Percentiles rank a stretch among this genome's conserved stretches.
phyloP scores from a whole-genome alignment of 106 monocot species.

The Dendrobium officinale region DNA sequence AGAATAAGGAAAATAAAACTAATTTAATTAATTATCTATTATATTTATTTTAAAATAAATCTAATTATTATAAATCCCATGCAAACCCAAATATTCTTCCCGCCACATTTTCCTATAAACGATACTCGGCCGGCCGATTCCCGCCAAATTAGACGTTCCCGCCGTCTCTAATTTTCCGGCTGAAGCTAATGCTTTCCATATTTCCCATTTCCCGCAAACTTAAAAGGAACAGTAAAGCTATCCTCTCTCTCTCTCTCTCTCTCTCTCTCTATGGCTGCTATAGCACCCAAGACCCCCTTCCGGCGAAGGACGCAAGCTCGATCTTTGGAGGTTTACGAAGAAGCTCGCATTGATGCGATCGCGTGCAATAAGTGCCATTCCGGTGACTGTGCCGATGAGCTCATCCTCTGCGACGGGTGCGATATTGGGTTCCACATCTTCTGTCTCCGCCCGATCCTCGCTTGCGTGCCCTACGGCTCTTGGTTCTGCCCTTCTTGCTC shows the following conservation, averaged over 20 bases:
- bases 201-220: neutral
- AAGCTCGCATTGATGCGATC: slow-evolving; percentile 18
- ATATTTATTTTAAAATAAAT: too few relatives aligned
- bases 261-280: neutral
- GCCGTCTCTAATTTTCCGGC: neutral
- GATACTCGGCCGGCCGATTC: neutral
- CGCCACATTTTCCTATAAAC: too few relatives aligned
- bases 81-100: too few relatives aligned
- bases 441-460: slow-evolving; percentile 89
- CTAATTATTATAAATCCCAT: too few relatives aligned
- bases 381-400: slow-evolving; percentile 50
- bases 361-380: slow-evolving; percentile 57
- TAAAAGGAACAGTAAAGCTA: neutral
- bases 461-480: slow-evolving; percentile 55
- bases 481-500: slow-evolving; percentile 91
- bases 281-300: slow-evolving; percentile 42
- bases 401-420: slow-evolving; percentile 92
- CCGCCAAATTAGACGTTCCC: neutral
- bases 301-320: slow-evolving; percentile 56
- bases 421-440: slow-evolving; percentile 74
- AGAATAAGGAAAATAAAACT: too few relatives aligned
- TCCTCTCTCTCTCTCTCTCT: neutral
- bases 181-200: neutral
- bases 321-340: neutral
- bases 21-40: too few relatives aligned